Conservation (phyloP, 2,329 filamentous ascomycete genomes). For the Beauveria sp. region DNA sequence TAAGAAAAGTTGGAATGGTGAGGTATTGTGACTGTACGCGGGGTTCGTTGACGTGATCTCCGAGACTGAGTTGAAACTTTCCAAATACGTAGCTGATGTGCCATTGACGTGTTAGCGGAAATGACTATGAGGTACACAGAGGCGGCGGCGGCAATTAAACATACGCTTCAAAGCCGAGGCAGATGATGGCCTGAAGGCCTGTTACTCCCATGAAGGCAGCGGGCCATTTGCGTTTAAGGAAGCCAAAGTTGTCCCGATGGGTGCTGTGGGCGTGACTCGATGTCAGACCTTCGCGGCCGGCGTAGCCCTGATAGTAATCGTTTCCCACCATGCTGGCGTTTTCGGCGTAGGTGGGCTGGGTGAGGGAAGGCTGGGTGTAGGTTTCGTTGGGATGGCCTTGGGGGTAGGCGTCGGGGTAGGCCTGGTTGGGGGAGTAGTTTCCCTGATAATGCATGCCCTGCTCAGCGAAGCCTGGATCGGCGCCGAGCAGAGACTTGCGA, state of each 20-base stretch:
- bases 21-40: constrained; percentile 45
- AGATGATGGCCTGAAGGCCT: constrained; percentile 68
- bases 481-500: constrained; percentile 32
- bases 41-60: constrained; percentile 30
- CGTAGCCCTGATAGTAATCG: constrained; percentile 28
- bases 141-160: constrained; percentile 26
- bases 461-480: constrained; percentile 31
- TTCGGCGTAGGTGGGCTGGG: constrained; percentile 22
- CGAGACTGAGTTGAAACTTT: constrained; percentile 64
- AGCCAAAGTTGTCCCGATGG: constrained; percentile 47
- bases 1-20: constrained; percentile 89
- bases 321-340: constrained; percentile 21
- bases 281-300: constrained; percentile 29
- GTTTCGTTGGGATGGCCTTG: constrained; percentile 20
- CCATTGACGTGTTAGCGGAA: constrained; percentile 13
- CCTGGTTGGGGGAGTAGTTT: constrained; percentile 14
- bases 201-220: constrained; percentile 74
- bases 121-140: neutral
- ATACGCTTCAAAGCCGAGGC: constrained; percentile 80
- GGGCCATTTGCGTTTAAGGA: constrained; percentile 79
- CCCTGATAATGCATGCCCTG: constrained; percentile 18
- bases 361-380: constrained; percentile 19
- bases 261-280: constrained; percentile 26
- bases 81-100: constrained; percentile 74
- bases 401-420: constrained; percentile 20